Evolutionary conservation across 805 yeast species (phyloP).

Genomic region (Ogataea ganodermae): DNA sequence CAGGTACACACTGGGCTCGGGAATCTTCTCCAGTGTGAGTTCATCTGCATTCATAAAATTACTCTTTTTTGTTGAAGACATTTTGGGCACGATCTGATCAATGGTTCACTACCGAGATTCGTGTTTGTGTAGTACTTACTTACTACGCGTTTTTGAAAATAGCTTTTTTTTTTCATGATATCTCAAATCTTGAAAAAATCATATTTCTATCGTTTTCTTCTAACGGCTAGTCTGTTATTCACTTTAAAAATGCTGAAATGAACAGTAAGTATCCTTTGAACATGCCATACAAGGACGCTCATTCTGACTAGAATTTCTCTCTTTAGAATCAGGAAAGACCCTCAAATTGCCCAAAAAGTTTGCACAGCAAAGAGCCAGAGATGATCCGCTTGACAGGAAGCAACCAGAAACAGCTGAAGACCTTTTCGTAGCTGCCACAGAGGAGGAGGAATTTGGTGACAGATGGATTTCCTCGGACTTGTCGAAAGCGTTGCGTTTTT

Average conservation of each 20-base stretch:
- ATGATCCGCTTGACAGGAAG: conserved; percentile 32
- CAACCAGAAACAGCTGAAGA: conserved; percentile 53
- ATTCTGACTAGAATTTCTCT: neutral
- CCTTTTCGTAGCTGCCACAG: conserved; percentile 54
- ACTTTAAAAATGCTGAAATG: conserved; percentile 1
- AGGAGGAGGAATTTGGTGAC: conserved; percentile 74
- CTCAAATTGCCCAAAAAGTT: conserved; percentile 19
- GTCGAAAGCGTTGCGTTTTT: conserved; percentile 63
- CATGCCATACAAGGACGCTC: neutral
- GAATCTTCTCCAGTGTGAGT: neutral
- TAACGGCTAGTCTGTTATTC: no score
- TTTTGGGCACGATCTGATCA: no score
- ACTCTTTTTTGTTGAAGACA: no score
- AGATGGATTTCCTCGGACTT: conserved; percentile 70
- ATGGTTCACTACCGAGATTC: no score
- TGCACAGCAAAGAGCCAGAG: conserved; percentile 2
- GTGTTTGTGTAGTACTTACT: no score
- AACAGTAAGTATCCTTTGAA: conserved; percentile 10
- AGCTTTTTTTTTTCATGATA: no score
- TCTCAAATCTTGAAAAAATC: no score
- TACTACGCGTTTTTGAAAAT: no score
- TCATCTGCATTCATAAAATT: no score
- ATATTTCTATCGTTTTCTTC: no score
- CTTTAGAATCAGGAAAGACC: conserved; percentile 12
- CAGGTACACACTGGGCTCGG: neutral